Base-by-base conservation (phyloP, 169 alveolate species). In the Plasmodium falciparum region DNA sequence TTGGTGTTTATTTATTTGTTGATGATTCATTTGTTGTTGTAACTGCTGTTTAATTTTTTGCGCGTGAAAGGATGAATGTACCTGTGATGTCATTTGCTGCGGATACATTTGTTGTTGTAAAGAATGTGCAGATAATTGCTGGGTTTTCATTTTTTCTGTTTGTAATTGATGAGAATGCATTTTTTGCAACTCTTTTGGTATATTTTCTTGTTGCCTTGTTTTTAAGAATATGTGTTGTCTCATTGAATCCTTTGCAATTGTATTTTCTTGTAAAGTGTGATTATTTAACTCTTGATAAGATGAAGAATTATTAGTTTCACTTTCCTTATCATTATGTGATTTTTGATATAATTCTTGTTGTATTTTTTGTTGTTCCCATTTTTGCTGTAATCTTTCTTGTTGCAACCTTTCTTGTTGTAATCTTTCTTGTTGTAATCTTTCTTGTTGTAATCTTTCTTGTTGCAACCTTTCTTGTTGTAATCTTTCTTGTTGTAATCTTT, bases 331-430 rank as follows among this genome's bases (percentile, higher is more conserved):
- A 52, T 29, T 76, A 45, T 76, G 50, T 24, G 74, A 52, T 45
- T 63, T 76, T 49, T 76, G 89, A 13, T 65, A 52, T 45, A 76
- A 76, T 39, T 74, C 88, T 47, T 74, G 72, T 12, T 73, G 83
- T 50, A 72, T 49, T 52, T 72, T 47, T 49, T 72, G 83, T 52
- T 72, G 83, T 24, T 72, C 72, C 29, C 56, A 73, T 61, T 73
- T 73, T 52, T 73, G 88, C 73, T 74, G 88, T 39, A 74, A 47
- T 39, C 58, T 9, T 54, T 76, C 76, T 58, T 76, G 89, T n/a
- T 63, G 76, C 13, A 65, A 12, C 66, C 63, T 24, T 58, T 76
- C 66, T 47, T 76, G 89, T 26, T 76, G 89, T 63, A 76, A 45
- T 70, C 63, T 33, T 26, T 76, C 89, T 76, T 76, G 74, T 65